Evolutionary conservation across 441 rosid species (phyloP).

Genomic region (Eruca vesicaria): DNA sequence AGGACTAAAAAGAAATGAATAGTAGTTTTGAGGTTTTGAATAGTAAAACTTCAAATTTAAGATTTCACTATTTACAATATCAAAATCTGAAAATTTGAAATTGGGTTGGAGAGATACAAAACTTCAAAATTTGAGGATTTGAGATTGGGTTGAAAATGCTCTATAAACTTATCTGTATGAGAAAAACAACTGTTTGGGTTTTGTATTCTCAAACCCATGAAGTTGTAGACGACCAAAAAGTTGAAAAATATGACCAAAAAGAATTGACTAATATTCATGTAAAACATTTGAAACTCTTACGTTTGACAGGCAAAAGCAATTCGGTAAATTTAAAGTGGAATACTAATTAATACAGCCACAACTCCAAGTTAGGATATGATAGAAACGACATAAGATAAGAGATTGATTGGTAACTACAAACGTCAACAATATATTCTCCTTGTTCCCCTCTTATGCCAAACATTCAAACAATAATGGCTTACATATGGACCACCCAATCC

Average conservation of each 20-base stretch:
- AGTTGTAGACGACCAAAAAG: not conserved
- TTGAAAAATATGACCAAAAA: not conserved
- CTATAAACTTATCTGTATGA: not conserved
- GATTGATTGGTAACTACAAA: conserved; percentile 30
- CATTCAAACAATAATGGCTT: conserved; percentile 23
- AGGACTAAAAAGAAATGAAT: too few relatives aligned
- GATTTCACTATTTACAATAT: too few relatives aligned
- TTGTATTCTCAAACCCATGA: not conserved
- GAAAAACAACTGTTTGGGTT: not conserved
- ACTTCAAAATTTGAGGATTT: too few relatives aligned
- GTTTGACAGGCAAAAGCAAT: conserved; percentile 25
- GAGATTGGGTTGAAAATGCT: too few relatives aligned
- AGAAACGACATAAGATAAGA: conserved; percentile 32
- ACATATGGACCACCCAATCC: conserved; percentile 34
- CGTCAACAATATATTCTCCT: conserved; percentile 31
- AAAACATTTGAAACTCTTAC: conserved; percentile 18
- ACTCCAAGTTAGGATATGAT: conserved; percentile 22
- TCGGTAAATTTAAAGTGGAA: conserved; percentile 3
- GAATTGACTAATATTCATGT: conserved; percentile 11
- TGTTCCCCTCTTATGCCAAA: conserved; percentile 34
- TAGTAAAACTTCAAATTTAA: too few relatives aligned
- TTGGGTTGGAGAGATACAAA: too few relatives aligned
- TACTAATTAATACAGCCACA: conserved; percentile 17
- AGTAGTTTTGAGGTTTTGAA: too few relatives aligned
- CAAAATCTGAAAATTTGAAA: too few relatives aligned